These are phyloP conservation scores for Penicillium sp. DNA, from an alignment of 2,329 filamentous ascomycete species.

Conservation along the genomic window DNA sequence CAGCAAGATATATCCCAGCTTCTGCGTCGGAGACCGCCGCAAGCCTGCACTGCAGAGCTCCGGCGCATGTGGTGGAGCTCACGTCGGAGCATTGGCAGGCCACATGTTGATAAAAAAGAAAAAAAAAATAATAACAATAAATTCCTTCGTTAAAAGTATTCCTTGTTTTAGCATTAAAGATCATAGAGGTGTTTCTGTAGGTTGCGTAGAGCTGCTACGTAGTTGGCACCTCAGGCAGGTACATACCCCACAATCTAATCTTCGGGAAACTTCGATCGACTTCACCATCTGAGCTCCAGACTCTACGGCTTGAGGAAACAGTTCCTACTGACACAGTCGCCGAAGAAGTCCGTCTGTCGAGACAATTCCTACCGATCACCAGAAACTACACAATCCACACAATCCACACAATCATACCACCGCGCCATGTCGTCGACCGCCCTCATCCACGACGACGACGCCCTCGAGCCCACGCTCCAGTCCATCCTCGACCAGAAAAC, in stretches of 20 bases:
- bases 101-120: not conserved
- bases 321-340: not conserved
- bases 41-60: conserved; percentile 20
- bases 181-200: not conserved
- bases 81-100: not conserved
- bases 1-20: conserved; percentile 18
- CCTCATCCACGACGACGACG: conserved; percentile 56
- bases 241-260: conserved; percentile 9
- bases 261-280: conserved; percentile 32
- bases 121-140: not conserved
- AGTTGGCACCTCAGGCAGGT: not conserved
- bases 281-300: not conserved
- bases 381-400: not conserved
- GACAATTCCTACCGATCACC: too few species aligned
- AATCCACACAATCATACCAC: not conserved
- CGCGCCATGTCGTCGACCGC: conserved; percentile 39
- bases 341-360: too few species aligned
- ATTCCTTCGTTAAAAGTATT: not conserved
- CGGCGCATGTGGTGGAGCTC: conserved; percentile 15
- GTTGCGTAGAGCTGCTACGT: not conserved
- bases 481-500: conserved; percentile 92
- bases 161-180: not conserved
- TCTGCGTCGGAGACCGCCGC: conserved; percentile 34
- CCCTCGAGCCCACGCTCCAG: conserved; percentile 88
- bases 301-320: not conserved